phyloP scores from a whole-genome alignment of 2,329 filamentous ascomycete species.

The Malbranchea cinnamomea region DNA sequence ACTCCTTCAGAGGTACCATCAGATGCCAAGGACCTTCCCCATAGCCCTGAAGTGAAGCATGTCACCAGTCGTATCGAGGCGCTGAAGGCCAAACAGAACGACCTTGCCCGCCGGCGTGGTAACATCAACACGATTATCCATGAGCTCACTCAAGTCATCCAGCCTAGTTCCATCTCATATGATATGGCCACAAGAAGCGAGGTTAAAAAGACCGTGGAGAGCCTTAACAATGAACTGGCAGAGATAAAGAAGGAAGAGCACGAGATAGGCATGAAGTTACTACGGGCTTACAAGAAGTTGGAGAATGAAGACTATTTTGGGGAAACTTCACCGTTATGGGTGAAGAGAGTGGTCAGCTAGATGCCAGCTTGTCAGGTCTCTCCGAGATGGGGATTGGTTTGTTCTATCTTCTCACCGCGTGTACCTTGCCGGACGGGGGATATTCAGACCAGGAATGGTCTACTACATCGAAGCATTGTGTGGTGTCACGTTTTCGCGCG shows the following conservation, averaged over 20 bases:
- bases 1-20: conserved; percentile 21
- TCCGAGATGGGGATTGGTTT: not conserved
- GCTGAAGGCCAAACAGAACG: conserved; percentile 50
- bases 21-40: conserved; percentile 42
- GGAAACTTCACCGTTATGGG: conserved; percentile 54
- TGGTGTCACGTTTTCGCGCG: too few species aligned
- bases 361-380: not conserved
- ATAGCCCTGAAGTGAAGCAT: conserved; percentile 45
- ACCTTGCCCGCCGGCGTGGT: conserved; percentile 49
- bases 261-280: conserved; percentile 59
- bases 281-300: conserved; percentile 58
- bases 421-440: too few species aligned
- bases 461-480: too few species aligned
- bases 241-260: conserved; percentile 65
- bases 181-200: conserved; percentile 44
- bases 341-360: conserved; percentile 56
- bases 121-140: conserved; percentile 60
- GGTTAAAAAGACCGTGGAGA: conserved; percentile 50
- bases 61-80: conserved; percentile 50
- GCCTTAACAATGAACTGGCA: conserved; percentile 49
- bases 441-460: too few species aligned
- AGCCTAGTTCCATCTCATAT: conserved; percentile 51
- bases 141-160: conserved; percentile 66
- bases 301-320: conserved; percentile 42
- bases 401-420: not conserved